Conservation (phyloP, 2,329 filamentous ascomycete species). For the Byssochlamys sp. region DNA sequence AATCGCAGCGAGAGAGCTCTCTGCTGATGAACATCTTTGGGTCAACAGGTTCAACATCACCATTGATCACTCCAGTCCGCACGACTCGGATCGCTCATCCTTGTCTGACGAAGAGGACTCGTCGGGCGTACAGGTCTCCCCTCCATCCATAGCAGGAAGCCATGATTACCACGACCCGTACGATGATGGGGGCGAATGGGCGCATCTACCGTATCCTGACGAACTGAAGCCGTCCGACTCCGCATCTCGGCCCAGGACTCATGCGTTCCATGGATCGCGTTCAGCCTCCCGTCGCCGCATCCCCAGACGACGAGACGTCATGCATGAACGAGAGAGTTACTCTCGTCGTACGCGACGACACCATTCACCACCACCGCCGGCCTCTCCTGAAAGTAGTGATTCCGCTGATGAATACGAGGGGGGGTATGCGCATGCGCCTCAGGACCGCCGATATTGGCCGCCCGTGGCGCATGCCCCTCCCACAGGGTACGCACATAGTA, state of each 20-base stretch:
- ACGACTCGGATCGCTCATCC: constrained; percentile 31
- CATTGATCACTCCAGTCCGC: constrained; percentile 30
- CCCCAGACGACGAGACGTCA: constrained; percentile 26
- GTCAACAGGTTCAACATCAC: constrained; percentile 33
- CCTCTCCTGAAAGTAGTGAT: constrained; percentile 54
- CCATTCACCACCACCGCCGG: constrained; percentile 32
- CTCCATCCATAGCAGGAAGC: constrained; percentile 30
- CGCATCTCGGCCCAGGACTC: constrained; percentile 33
- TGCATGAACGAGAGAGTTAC: constrained; percentile 27
- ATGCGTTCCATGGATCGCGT: constrained; percentile 26
- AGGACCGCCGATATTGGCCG: constrained; percentile 26
- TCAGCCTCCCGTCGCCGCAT: constrained; percentile 30
- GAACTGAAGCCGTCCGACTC: constrained; percentile 41
- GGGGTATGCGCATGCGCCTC: constrained; percentile 34
- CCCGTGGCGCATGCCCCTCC: constrained; percentile 18
- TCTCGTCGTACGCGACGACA: constrained; percentile 32
- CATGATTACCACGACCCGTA: constrained; percentile 31
- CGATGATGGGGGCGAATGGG: constrained; percentile 26
- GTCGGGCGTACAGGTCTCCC: constrained; percentile 36
- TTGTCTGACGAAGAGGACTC: constrained; percentile 37
- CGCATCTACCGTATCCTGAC: constrained; percentile 32
- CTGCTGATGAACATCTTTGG: constrained; percentile 3
- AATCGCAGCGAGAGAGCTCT: neutral
- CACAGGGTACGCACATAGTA: constrained; percentile 29
- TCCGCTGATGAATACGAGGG: constrained; percentile 52